phyloP scores from a whole-genome alignment of 148 eudicot genomes.

The Nepenthes gracilis region DNA sequence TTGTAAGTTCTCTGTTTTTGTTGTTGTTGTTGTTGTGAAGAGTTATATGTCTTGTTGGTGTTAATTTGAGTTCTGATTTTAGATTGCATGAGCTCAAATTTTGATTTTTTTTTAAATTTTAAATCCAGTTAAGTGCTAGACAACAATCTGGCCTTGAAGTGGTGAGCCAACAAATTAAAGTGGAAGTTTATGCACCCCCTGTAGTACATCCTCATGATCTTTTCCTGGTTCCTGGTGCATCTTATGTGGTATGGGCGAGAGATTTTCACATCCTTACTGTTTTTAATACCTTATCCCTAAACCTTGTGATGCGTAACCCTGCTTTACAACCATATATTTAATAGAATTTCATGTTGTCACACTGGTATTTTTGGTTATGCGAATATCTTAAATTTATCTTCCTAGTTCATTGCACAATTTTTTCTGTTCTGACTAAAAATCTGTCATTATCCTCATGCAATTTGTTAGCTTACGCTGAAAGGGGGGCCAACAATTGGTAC shows the following conservation, averaged over 20 bases:
- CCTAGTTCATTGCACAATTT: neutral
- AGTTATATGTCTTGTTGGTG: neutral
- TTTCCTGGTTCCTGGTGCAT: conserved; percentile 82
- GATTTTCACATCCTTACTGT: neutral
- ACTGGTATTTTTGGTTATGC: no score
- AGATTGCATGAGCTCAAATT: neutral
- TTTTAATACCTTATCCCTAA: neutral
- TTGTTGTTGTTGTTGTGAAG: neutral
- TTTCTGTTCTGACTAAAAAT: neutral
- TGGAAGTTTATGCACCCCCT: conserved; percentile 83
- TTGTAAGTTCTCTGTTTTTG: conserved; percentile 29
- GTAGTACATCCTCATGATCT: conserved; percentile 52
- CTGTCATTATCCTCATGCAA: no score
- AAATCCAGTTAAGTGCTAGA: conserved; percentile 48
- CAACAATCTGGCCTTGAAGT: conserved; percentile 70
- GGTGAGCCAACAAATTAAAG: conserved; percentile 46
- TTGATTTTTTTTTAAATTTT: neutral
- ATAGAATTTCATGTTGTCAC: no score
- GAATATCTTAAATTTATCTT: no score
- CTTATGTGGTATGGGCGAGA: conserved; percentile 51
- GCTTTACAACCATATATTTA: no score
- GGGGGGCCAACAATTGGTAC: conserved; percentile 76
- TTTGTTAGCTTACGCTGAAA: conserved; percentile 42
- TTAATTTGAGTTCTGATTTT: neutral
- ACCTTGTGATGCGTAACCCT: no score